These are phyloP conservation scores for Trichoderma semiorbis DNA, from an alignment of 2,329 filamentous ascomycete species.

Conservation along the genomic window DNA sequence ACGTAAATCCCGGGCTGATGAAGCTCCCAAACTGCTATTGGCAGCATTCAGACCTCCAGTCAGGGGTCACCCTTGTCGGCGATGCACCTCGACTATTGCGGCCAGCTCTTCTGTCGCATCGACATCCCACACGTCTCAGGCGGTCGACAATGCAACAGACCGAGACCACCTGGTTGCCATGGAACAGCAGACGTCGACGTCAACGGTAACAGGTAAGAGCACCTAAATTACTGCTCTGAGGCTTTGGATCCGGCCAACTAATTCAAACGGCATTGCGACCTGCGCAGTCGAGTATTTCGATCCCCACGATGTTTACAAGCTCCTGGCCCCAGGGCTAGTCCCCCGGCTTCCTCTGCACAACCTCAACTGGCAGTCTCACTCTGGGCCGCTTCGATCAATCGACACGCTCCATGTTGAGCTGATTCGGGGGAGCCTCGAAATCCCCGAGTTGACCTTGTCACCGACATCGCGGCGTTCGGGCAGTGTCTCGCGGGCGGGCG, in stretches of 20 bases:
- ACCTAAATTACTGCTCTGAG: not conserved
- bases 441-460: constrained; percentile 34
- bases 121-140: constrained; percentile 9
- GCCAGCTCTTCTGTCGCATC: constrained; percentile 12
- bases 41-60: not conserved
- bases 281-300: constrained; percentile 88
- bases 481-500: constrained; percentile 44
- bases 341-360: constrained; percentile 82
- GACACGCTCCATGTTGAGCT: constrained; percentile 89
- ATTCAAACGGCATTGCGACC: not conserved
- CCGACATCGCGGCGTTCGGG: constrained; percentile 31
- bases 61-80: constrained; percentile 14
- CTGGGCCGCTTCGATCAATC: constrained; percentile 87
- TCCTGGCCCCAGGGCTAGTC: constrained; percentile 73
- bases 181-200: constrained; percentile 67
- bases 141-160: constrained; percentile 30
- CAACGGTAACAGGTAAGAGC: constrained; percentile 68
- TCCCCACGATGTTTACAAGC: constrained; percentile 81
- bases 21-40: constrained; percentile 7
- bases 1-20: constrained; percentile 23
- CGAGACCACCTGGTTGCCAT: constrained; percentile 40
- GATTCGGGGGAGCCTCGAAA: constrained; percentile 57
- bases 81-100: constrained; percentile 12
- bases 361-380: constrained; percentile 94
- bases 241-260: not conserved